phyloP scores from a whole-genome alignment of 1,284 basidiomycete species.

The Trichosporon ovoides region DNA sequence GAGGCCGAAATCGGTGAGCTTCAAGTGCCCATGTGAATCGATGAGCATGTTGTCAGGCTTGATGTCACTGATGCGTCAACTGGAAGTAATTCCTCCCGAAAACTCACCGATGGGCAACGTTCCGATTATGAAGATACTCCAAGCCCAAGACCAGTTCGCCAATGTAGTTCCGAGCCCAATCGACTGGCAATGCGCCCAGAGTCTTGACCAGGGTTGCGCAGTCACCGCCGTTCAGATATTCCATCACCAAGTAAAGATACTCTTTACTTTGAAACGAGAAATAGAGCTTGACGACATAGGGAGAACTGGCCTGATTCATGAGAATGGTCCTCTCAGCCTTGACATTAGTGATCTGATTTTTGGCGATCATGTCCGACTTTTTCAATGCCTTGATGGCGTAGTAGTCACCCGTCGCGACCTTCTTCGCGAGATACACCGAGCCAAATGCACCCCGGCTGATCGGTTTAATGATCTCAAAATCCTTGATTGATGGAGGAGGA shows the following conservation, averaged over 20 bases:
- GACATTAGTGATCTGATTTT: constrained; percentile 99
- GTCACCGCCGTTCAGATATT: constrained; percentile 94
- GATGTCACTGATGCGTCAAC: constrained; percentile 65
- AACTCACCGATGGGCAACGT: constrained; percentile 90
- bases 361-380: constrained; percentile 99
- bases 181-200: constrained; percentile 85
- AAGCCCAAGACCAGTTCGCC: constrained; percentile 93
- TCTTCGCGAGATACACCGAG: constrained; percentile 95
- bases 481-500: constrained; percentile 76
- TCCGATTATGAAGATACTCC: constrained; percentile 88
- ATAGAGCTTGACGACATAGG: constrained; percentile 97
- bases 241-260: constrained; percentile 98
- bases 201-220: constrained; percentile 95
- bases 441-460: constrained; percentile 99
- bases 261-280: constrained; percentile 97
- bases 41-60: constrained; percentile 98
- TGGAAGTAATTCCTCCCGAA: neutral
- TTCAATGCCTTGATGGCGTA: constrained; percentile 99
- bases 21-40: constrained; percentile 90
- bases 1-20: constrained; percentile 95
- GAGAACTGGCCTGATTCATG: constrained; percentile 98
- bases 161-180: constrained; percentile 94
- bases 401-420: constrained; percentile 96
- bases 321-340: constrained; percentile 99
- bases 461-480: constrained; percentile 99